Base-by-base conservation (phyloP, 192 early-diverging fungal genomes). In the Backusella morwellensis region DNA sequence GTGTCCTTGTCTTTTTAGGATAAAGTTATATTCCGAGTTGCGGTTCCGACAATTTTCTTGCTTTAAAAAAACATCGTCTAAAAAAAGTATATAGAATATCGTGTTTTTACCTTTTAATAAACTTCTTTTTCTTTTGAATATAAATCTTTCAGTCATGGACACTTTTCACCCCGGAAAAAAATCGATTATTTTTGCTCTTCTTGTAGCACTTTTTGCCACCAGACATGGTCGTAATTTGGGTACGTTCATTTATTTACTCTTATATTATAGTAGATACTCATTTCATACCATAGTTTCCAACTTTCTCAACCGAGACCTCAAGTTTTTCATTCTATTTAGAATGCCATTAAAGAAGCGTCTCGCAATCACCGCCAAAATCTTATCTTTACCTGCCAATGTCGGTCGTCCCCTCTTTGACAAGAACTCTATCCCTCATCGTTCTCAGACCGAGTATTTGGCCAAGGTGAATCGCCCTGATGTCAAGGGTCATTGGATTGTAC, bases 401-500 rank as follows among this genome's bases (percentile, higher is more conserved):
- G 56, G 56, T 63, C 23, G 56, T 12, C 56, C 56, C 29, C 21
- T 63, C 12, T 63, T 63, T 29, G 56, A 63, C 0, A 63, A 63
- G n/a, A 63, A 26, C 56, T 32, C 70, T 6, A 47, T 32, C 2
- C 70, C 70, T 50, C 42, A 44, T 23, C 26, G 70, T 19, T 26
- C 21, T 32, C 70, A 72, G 12, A 26, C 12, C 15, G 70, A 72
- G 23, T 72, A 47, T 44, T 14, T 72, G 19, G 42, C 70, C 23
- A 72, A 72, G 40, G 29, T 72, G 15, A 50, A 26, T 9, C 23
- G 23, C 26, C n/a, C 41, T 17, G 21, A 15, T 23, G n/a, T 42
- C 8, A 17, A 68, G 6, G 74, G 74, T 4, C 11, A 42, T 35
- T 75, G 74, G 74, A 68, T 75, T 41, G 56, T 50, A 2, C 66